Base-by-base conservation (phyloP, 192 early-diverging fungal species). In the Umbelopsis vinacea region DNA sequence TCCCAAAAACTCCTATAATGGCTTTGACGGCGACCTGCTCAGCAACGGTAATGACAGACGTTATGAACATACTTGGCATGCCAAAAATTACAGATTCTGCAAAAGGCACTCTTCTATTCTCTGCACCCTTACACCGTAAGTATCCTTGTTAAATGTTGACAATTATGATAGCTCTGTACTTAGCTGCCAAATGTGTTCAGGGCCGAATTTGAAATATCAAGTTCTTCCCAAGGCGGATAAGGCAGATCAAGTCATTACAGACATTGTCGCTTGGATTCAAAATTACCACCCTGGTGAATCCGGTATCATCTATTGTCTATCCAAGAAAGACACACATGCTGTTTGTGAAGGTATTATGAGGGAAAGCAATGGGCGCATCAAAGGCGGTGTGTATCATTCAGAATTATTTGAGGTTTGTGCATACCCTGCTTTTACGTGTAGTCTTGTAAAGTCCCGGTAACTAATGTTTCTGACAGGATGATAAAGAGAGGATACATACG, bases 21-120 rank as follows among this genome's bases (percentile, higher is more conserved):
- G 94, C 93, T 4, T 76, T 96, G 46, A 93, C 95, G 3, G 94
- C 94, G 0, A 96, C 93, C 1, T 88, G 86, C 26, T 84, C 87
- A 26, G 84, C 82, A 24, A 79, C 77, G 24, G 81, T 87, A 21
- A 82, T 88, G 70, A 71, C 79, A 33, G 83, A 82, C 75, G 84
- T 88, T 22, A 68, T 83, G 57, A 67, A 68, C 46, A 88, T 87
- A 23, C 82, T 89, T n/a, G 81, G 79, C 23, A 76, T 88, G 73
- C 40, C 26, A 24, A n/a, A 52, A 19, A 76, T 81, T 10, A 67
- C 71, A 12, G 72, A 78, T 4, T 57, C 73, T n/a, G n/a, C 46
- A 11, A 54, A 66, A 22, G 82, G 85, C 19, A 83, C 86, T 14
- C 69, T 91, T 17, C 75, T 90, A 17, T 88, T 88, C 70, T 84